These are phyloP conservation scores for Gardenia jasminoides DNA, from an alignment of 257 asterid species.

Conservation along the genomic window DNA sequence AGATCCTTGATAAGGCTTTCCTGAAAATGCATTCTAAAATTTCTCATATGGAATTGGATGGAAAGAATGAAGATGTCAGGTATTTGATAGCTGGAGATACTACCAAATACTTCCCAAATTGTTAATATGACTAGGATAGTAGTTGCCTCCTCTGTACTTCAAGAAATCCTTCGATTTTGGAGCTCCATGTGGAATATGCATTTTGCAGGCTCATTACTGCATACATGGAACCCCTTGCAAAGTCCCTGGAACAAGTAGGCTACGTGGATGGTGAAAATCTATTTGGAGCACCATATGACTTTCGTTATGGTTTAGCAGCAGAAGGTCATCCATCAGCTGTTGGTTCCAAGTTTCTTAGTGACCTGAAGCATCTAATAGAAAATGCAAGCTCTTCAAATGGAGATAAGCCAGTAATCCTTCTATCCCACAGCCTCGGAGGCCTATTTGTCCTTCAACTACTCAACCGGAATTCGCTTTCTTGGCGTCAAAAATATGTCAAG, in stretches of 20 bases:
- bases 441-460: conserved; percentile 63
- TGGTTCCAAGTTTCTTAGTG: conserved; percentile 51
- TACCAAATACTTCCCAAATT: too few species aligned
- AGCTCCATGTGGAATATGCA: neutral
- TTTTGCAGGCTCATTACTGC: conserved; percentile 52
- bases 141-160: too few species aligned
- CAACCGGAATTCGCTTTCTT: conserved; percentile 36
- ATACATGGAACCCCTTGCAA: conserved; percentile 75
- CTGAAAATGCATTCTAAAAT: too few species aligned
- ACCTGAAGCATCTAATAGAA: conserved; percentile 53
- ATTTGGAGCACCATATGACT: conserved; percentile 89
- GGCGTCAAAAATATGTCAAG: conserved; percentile 61
- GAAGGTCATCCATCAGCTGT: conserved; percentile 56
- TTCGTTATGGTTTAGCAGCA: conserved; percentile 76
- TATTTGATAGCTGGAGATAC: too few species aligned
- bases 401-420: conserved; percentile 56
- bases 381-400: conserved; percentile 49
- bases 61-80: too few species aligned
- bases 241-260: conserved; percentile 55
- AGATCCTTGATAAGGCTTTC: too few species aligned
- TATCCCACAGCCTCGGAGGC: conserved; percentile 83
- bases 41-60: too few species aligned
- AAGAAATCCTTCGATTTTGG: neutral
- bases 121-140: too few species aligned
- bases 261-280: conserved; percentile 54